Base-by-base conservation (phyloP, 495 filamentous ascomycete genomes). In the Cetradonia linearis region DNA sequence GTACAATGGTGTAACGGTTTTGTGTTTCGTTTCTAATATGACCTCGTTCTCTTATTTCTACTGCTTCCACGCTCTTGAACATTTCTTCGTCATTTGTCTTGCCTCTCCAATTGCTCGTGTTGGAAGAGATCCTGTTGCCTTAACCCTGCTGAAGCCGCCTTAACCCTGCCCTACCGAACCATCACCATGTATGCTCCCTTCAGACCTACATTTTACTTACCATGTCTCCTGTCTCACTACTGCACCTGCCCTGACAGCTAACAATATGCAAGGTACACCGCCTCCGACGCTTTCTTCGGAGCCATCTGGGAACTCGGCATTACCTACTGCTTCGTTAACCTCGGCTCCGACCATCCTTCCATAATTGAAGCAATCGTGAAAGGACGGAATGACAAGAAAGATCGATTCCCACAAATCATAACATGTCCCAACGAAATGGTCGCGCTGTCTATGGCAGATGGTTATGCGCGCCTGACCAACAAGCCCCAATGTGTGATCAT, bases 391-490 rank as follows among this genome's bases (percentile, higher is more conserved):
- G 81, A 83, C 67, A 80, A 78, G 62, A 71, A 69, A 52, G 83
- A 80, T 47, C 76, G 79, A 56, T 96, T 95, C 65, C 92, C 91
- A 30, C 82, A 76, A 40, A 89, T 96, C 56, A 87, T 97, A 66
- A 97, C 91, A 52, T 96, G 91, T 70, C 91, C 91, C 2, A 95
- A 95, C 66, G 91, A 95, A 88, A 97, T 96, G 92, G 92, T 97
- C 5, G 92, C 92, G 53, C 83, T 97, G 62, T 96, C 91, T 53
- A 95, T 95, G 87, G 92, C 92, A 23, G 91, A 97, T 70, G 92
- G 91, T 62, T 96, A 91, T 70, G 92, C 92, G 4, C 88, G 91
- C 50, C 72, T 91, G 8, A 95, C 90, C 23, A 81, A 84, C 55
- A 84, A 89, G 62, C 88, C 90, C 0, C 92, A 97, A 71, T 87